phyloP scores from a whole-genome alignment of 2,329 filamentous ascomycete species.

The Clarireedia homoeocarpa region DNA sequence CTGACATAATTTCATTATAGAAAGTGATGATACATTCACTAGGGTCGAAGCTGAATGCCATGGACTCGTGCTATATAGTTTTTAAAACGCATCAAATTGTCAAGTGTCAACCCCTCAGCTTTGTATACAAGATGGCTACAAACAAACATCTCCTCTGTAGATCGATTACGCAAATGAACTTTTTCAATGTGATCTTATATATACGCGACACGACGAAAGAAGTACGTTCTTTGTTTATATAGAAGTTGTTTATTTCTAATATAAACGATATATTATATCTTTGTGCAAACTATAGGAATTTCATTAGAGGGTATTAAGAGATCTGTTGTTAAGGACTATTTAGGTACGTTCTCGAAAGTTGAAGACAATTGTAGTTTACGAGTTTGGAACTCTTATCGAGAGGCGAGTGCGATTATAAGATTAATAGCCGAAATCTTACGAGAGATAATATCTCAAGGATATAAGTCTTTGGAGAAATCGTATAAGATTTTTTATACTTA shows the following conservation, averaged over 20 bases:
- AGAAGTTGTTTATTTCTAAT: conserved; percentile 11
- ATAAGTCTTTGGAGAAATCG: conserved; percentile 18
- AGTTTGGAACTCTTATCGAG: conserved; percentile 15
- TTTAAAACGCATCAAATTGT: conserved; percentile 18
- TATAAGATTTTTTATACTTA: conserved; percentile 15
- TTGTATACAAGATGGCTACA: conserved; percentile 11
- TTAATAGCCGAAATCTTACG: conserved; percentile 19
- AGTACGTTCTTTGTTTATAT: conserved; percentile 13
- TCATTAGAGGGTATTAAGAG: conserved; percentile 7
- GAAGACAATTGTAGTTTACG: conserved; percentile 1
- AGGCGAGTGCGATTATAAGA: conserved; percentile 15
- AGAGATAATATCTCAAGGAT: conserved; percentile 12
- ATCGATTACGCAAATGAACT: conserved; percentile 10
- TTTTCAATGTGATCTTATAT: not conserved
- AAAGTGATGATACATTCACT: too few species aligned
- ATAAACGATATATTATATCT: conserved; percentile 18
- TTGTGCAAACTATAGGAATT: conserved; percentile 15
- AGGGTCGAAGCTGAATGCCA: conserved; percentile 12
- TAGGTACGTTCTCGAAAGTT: not conserved
- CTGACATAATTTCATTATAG: too few species aligned
- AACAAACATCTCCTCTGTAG: conserved; percentile 3
- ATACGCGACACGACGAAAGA: conserved; percentile 11
- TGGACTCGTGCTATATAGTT: conserved; percentile 16
- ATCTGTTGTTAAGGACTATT: not conserved
- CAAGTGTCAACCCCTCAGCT: conserved; percentile 7